Percentiles rank a stretch among this genome's conserved stretches.
Evolutionary conservation across 2,329 filamentous ascomycete species (phyloP).

Genomic region (Talaromyces sp.): DNA sequence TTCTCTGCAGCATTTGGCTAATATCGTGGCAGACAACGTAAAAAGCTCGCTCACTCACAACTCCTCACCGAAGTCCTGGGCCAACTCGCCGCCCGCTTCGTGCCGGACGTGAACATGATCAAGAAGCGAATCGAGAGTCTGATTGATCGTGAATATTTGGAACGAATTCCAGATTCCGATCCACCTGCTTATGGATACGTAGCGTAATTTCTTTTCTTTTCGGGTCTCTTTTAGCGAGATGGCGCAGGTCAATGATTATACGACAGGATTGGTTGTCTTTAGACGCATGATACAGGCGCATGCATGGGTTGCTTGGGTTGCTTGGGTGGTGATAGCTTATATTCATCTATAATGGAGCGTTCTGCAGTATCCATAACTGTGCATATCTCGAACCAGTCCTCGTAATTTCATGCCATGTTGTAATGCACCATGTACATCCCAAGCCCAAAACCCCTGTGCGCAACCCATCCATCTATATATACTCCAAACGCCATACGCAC

Average conservation of each 20-base stretch:
- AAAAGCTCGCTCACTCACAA: slow-evolving; percentile 46
- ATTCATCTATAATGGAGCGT: background rate
- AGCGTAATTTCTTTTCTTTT: slow-evolving; percentile 27
- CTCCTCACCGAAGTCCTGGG: slow-evolving; percentile 51
- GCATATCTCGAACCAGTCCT: background rate
- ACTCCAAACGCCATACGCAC: background rate
- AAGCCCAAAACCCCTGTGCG: background rate
- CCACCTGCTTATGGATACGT: slow-evolving; percentile 46
- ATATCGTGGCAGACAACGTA: slow-evolving; percentile 42
- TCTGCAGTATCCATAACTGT: background rate
- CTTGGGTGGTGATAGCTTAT: background rate
- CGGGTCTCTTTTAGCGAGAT: background rate
- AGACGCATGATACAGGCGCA: slow-evolving; percentile 13
- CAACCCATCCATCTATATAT: background rate
- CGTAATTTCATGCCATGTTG: background rate
- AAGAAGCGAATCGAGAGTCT: slow-evolving; percentile 53
- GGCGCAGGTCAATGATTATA: background rate
- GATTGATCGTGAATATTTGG: slow-evolving; percentile 53
- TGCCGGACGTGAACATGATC: slow-evolving; percentile 52
- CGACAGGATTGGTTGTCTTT: background rate
- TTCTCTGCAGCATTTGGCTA: background rate
- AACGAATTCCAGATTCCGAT: slow-evolving; percentile 40
- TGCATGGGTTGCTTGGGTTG: background rate
- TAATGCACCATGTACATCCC: background rate
- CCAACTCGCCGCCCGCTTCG: slow-evolving; percentile 48